These are phyloP conservation scores for Termitomyces sp. DNA, from an alignment of 768 basidiomycete genomes.

Conservation along the genomic window DNA sequence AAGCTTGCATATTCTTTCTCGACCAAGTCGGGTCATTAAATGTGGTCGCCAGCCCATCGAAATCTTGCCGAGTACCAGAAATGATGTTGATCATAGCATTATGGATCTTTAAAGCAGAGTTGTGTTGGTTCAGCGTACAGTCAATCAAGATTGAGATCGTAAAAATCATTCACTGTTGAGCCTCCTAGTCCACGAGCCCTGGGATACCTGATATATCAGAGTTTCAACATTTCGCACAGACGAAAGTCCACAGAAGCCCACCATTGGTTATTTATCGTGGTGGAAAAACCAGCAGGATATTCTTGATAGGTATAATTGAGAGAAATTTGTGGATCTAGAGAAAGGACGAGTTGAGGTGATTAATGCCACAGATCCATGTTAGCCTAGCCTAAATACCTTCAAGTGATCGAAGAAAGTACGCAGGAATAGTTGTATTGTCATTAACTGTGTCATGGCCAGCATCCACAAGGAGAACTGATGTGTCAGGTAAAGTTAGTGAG, in stretches of 20 bases:
- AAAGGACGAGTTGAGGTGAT: background rate
- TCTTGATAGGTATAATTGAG: conserved; percentile 23
- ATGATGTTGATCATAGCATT: conserved; percentile 26
- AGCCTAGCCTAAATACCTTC: conserved; percentile 14
- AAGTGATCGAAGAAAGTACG: conserved; percentile 18
- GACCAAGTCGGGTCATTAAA: conserved; percentile 24
- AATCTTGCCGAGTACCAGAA: conserved; percentile 18
- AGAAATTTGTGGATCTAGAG: conserved; percentile 18
- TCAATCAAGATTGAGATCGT: background rate
- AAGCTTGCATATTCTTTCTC: conserved; percentile 23
- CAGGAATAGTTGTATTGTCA: conserved; percentile 23
- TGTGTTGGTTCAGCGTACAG: background rate
- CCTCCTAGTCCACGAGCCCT: conserved; percentile 23
- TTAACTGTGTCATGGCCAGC: conserved; percentile 21
- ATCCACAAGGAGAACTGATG: conserved; percentile 23
- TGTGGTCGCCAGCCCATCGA: conserved; percentile 18
- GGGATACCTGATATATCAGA: conserved; percentile 19
- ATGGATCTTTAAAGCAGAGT: conserved; percentile 16
- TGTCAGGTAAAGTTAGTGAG: background rate
- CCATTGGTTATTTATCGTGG: conserved; percentile 19
- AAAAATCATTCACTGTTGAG: conserved; percentile 17
- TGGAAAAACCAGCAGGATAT: conserved; percentile 20
- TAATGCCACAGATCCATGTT: background rate
- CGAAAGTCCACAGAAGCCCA: background rate
- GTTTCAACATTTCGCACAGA: background rate